Conservation (phyloP, 2,329 filamentous ascomycete genomes). For the Acephala macrosclerotiorum region DNA sequence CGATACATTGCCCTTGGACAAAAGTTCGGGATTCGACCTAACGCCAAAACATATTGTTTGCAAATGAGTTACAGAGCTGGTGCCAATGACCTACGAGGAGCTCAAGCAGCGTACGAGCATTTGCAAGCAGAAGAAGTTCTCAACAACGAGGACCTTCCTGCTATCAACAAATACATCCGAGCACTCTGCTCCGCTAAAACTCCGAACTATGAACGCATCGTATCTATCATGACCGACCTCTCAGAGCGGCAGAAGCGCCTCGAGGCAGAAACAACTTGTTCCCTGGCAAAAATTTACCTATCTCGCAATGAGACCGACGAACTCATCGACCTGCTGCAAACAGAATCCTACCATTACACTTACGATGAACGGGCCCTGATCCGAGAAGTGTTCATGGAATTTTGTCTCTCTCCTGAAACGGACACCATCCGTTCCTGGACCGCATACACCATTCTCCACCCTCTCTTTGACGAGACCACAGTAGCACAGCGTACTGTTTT, state of each 20-base stretch:
- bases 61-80: slow-evolving; percentile 80
- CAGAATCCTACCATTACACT: slow-evolving; percentile 75
- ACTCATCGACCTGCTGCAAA: slow-evolving; percentile 81
- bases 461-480: slow-evolving; percentile 72
- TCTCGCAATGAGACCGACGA: slow-evolving; percentile 79
- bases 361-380: slow-evolving; percentile 73
- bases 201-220: slow-evolving; percentile 74
- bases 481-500: slow-evolving; percentile 70
- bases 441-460: slow-evolving; percentile 69
- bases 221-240: slow-evolving; percentile 75
- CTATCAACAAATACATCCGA: slow-evolving; percentile 76
- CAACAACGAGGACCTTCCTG: slow-evolving; percentile 64
- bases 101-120: slow-evolving; percentile 68
- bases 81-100: slow-evolving; percentile 75
- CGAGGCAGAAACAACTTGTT: slow-evolving; percentile 76
- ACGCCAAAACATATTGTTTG: slow-evolving; percentile 75
- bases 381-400: slow-evolving; percentile 69
- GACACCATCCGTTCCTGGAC: slow-evolving; percentile 71
- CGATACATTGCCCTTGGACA: slow-evolving; percentile 73
- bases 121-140: slow-evolving; percentile 63
- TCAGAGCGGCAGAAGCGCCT: slow-evolving; percentile 74
- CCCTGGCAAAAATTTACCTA: slow-evolving; percentile 77
- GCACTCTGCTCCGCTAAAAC: slow-evolving; percentile 67
- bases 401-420: slow-evolving; percentile 68
- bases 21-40: slow-evolving; percentile 69